Percentiles rank a stretch among this genome's conserved stretches.
These are phyloP conservation scores for Phytophthora palmivora DNA, from an alignment of 352 stramenopile species.

Conservation along the genomic window DNA sequence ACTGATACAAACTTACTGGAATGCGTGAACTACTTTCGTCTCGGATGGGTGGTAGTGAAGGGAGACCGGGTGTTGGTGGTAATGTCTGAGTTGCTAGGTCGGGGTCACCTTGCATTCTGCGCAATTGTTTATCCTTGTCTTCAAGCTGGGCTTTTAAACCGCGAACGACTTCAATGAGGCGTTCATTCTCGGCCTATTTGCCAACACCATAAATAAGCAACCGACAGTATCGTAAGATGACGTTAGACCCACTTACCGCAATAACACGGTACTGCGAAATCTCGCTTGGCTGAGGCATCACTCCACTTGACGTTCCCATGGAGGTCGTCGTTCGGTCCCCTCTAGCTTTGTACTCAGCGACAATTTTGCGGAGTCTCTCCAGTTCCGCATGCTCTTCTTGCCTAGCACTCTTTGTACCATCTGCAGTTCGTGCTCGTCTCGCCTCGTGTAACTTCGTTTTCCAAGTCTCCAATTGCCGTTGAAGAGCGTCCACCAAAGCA, in stretches of 20 bases:
- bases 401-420: conserved; percentile 34
- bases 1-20: conserved; percentile 32
- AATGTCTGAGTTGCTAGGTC: neutral
- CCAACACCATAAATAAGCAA: neutral
- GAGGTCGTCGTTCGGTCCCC: conserved; percentile 16
- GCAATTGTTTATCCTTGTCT: conserved; percentile 64
- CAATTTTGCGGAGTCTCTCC: conserved; percentile 49
- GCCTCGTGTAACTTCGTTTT: conserved; percentile 59
- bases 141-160: conserved; percentile 63
- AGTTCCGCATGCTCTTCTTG: conserved; percentile 59
- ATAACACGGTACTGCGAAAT: conserved; percentile 59
- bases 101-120: conserved; percentile 6
- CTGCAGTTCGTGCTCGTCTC: conserved; percentile 74
- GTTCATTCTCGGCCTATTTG: conserved; percentile 72
- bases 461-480: conserved; percentile 72
- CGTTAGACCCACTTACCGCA: conserved; percentile 43
- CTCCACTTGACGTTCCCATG: neutral
- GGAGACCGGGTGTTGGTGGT: conserved; percentile 1
- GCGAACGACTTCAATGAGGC: conserved; percentile 59
- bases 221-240: neutral
- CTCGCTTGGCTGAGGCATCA: conserved; percentile 60
- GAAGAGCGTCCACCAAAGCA: conserved; percentile 76
- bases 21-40: conserved; percentile 40
- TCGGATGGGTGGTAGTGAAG: conserved; percentile 25
- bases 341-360: conserved; percentile 35